Percentiles rank a stretch among this genome's conserved stretches.
phyloP scores from a whole-genome alignment of 1,284 basidiomycete genomes.

The Pseudomicrostroma phylloplanum region DNA sequence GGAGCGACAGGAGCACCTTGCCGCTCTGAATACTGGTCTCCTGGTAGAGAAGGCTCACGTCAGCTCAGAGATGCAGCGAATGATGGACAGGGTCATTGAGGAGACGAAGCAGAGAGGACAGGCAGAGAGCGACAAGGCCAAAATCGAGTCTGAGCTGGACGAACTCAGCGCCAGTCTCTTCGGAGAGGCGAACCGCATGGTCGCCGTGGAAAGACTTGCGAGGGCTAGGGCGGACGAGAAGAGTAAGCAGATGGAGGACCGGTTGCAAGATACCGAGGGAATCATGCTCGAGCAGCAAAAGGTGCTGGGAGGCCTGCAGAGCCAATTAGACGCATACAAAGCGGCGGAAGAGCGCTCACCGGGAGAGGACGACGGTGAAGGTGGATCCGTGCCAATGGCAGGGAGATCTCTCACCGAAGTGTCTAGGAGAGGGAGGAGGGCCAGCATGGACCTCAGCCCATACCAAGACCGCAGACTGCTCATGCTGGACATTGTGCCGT shows the following conservation, averaged over 20 bases:
- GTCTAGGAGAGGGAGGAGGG: neutral
- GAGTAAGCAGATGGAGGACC: conserved; percentile 70
- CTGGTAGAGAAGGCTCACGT: conserved; percentile 86
- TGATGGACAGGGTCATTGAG: conserved; percentile 89
- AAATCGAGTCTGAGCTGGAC: conserved; percentile 61
- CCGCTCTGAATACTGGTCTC: conserved; percentile 63
- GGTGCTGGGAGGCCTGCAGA: conserved; percentile 71
- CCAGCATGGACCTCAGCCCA: conserved; percentile 1
- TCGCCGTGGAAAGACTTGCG: conserved; percentile 77
- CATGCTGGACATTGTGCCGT: conserved; percentile 58
- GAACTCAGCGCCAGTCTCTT: conserved; percentile 73
- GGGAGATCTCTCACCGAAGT: neutral
- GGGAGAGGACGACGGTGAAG: conserved; percentile 11
- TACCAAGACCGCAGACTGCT: conserved; percentile 10
- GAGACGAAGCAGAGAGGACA: conserved; percentile 84
- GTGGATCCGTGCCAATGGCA: neutral
- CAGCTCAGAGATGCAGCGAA: conserved; percentile 78
- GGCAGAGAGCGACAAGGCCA: conserved; percentile 66
- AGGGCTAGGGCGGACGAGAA: conserved; percentile 73
- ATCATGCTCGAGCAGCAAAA: conserved; percentile 47
- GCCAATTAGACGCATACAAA: conserved; percentile 62
- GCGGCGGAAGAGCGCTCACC: conserved; percentile 50
- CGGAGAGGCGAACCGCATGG: conserved; percentile 54
- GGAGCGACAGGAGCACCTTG: conserved; percentile 54
- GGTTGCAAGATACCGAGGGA: conserved; percentile 75